Base-by-base conservation (phyloP, 768 basidiomycete genomes). In the Mycena polygramma region DNA sequence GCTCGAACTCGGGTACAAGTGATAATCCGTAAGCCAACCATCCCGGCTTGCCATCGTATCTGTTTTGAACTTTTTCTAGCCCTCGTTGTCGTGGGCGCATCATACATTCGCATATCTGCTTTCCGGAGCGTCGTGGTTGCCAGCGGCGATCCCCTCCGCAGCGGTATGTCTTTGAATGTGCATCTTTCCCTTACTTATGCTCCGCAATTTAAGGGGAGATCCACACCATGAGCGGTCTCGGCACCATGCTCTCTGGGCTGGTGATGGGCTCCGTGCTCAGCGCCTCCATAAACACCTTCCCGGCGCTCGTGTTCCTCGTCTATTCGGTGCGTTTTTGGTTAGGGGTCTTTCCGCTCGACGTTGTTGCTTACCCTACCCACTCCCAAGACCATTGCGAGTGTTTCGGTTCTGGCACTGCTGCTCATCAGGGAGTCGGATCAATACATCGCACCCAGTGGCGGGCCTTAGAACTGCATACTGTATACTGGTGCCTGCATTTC, bases 341-440 rank as follows among this genome's bases (percentile, higher is more conserved):
- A n/a, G n/a, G n/a, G n/a, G n/a, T n/a, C n/a, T n/a, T n/a, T n/a
- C n/a, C n/a, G 14, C 8, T 20, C 7, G 41, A 41, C 41, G 41
- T 19, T 1, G 1, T 46, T 46, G 1, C 7, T 46, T 1, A 46
- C 7, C 17, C 45, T 20, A 3, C 20, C 26, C n/a, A n/a, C n/a
- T n/a, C n/a, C n/a, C n/a, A n/a, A 64, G 63, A 41, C 43, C 13
- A 46, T 64, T 37, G 41, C 53, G 1, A 24, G 26, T 36, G 53
- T 64, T 64, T 55, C 63, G 10, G 53, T 64, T 20, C 26, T 64
- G 26, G 63, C 63, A n/a, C 63, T 64, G 41, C 55, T 52, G 10
- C 11, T 64, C 4, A 64, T 64, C 17, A 10, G 24, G 30, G 63
- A 64, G 20, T 64, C 53, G 41, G 63, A 64, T 64, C 30, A 26